phyloP scores from a whole-genome alignment of 1,139 yeast genomes.

The Candida sp. region DNA sequence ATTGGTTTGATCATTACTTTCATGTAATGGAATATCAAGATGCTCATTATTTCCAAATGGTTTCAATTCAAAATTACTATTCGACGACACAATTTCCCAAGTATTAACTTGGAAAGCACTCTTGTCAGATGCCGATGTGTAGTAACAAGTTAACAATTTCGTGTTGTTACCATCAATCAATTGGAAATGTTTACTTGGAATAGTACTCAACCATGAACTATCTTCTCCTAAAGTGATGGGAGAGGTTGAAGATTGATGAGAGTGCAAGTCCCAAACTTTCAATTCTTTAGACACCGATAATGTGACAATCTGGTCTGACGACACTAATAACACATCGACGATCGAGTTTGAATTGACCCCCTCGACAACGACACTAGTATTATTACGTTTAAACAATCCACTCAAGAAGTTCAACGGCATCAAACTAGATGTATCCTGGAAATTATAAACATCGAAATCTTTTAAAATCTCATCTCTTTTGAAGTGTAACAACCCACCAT shows the following conservation, averaged over 20 bases:
- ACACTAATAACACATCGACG: constrained; percentile 23
- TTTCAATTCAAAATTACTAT: constrained; percentile 15
- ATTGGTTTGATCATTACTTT: constrained; percentile 13
- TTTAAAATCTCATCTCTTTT: constrained; percentile 29
- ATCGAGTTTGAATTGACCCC: constrained; percentile 30
- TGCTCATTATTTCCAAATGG: constrained; percentile 23
- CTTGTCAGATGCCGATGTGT: constrained; percentile 9
- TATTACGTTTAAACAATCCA: constrained; percentile 17
- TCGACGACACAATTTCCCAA: constrained; percentile 19
- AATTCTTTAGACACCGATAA: constrained; percentile 48
- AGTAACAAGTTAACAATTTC: constrained; percentile 8
- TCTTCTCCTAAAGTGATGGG: constrained; percentile 14
- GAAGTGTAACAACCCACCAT: constrained; percentile 68
- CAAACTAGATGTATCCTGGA: constrained; percentile 50
- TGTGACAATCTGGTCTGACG: constrained; percentile 13
- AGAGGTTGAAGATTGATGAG: constrained; percentile 21
- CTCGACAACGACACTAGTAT: constrained; percentile 14
- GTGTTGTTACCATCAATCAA: constrained; percentile 8
- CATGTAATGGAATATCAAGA: constrained; percentile 22
- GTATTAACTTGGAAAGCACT: constrained; percentile 22
- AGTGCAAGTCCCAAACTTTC: constrained; percentile 53
- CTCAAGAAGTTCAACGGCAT: constrained; percentile 35
- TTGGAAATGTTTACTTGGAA: constrained; percentile 30
- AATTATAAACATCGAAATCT: constrained; percentile 49
- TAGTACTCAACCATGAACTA: constrained; percentile 25